phyloP scores from a whole-genome alignment of 2,329 filamentous ascomycete genomes.

The Nemania serpens region DNA sequence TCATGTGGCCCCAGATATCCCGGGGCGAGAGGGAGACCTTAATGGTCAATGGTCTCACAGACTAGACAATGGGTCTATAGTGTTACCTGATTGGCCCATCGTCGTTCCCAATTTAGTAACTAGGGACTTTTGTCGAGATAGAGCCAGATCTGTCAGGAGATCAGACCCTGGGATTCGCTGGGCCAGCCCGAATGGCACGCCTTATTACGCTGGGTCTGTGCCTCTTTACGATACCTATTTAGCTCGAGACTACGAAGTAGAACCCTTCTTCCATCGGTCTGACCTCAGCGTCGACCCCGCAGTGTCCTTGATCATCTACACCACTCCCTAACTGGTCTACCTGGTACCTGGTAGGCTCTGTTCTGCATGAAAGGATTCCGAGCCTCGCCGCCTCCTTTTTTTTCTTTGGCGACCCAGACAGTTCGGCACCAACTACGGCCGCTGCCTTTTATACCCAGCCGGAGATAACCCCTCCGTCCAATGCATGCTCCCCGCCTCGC shows the following conservation, averaged over 20 bases:
- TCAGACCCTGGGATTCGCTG: constrained; percentile 15
- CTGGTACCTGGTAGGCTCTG: no score
- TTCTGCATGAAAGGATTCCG: constrained; percentile 21
- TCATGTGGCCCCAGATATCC: constrained; percentile 17
- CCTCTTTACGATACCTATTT: no score
- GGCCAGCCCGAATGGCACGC: not conserved
- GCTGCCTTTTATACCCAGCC: no score
- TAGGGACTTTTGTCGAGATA: constrained; percentile 33
- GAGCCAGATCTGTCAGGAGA: constrained; percentile 24
- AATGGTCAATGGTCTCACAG: constrained; percentile 5
- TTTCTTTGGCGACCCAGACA: no score
- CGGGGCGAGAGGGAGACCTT: constrained; percentile 7
- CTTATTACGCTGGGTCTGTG: no score
- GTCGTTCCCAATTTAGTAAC: constrained; percentile 26
- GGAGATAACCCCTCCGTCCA: no score
- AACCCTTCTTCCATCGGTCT: no score
- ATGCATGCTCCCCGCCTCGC: no score
- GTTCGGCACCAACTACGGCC: constrained; percentile 1
- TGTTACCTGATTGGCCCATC: constrained; percentile 11
- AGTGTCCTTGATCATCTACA: no score
- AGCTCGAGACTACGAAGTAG: no score
- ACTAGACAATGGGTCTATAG: not conserved
- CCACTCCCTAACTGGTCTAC: not conserved
- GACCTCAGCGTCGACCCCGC: no score
- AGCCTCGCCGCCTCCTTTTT: constrained; percentile 3